Percentiles rank a stretch among this genome's conserved stretches.
phyloP scores from a whole-genome alignment of 1,284 basidiomycete species.

The Rhodotorula sp. region DNA sequence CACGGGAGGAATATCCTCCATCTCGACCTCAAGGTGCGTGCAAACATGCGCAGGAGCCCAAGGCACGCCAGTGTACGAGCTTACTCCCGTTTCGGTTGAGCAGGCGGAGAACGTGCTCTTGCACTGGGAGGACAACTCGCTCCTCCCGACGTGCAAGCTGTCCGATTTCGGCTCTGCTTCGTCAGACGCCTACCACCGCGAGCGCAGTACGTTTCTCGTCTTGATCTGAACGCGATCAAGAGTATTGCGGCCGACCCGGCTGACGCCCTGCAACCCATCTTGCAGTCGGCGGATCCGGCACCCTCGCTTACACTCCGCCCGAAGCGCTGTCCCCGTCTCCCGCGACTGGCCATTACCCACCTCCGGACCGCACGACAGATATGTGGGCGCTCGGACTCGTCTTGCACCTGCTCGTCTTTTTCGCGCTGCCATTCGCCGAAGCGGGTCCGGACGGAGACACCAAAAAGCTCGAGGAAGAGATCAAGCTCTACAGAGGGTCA shows the following conservation, averaged over 20 bases:
- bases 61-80: neutral
- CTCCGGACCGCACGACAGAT: slow-evolving; percentile 37
- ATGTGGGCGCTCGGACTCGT: slow-evolving; percentile 44
- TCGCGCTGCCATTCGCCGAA: slow-evolving; percentile 40
- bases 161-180: slow-evolving; percentile 42
- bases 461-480: slow-evolving; percentile 39
- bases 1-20: slow-evolving; percentile 43
- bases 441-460: slow-evolving; percentile 15
- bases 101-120: slow-evolving; percentile 45
- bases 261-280: too few relatives aligned
- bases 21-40: slow-evolving; percentile 43
- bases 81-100: neutral
- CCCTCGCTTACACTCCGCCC: slow-evolving; percentile 42
- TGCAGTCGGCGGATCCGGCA: slow-evolving; percentile 41
- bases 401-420: slow-evolving; percentile 43
- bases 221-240: neutral
- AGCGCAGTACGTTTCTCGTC: slow-evolving; percentile 18
- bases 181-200: slow-evolving; percentile 26
- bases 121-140: slow-evolving; percentile 40
- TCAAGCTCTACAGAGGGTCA: slow-evolving; percentile 38
- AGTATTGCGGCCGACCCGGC: accelerated
- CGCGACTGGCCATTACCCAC: slow-evolving; percentile 14
- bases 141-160: slow-evolving; percentile 40
- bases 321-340: slow-evolving; percentile 32
- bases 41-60: neutral